These are phyloP conservation scores for Acacia crassicarpa DNA, from an alignment of 306 rosid genomes.

Conservation along the genomic window DNA sequence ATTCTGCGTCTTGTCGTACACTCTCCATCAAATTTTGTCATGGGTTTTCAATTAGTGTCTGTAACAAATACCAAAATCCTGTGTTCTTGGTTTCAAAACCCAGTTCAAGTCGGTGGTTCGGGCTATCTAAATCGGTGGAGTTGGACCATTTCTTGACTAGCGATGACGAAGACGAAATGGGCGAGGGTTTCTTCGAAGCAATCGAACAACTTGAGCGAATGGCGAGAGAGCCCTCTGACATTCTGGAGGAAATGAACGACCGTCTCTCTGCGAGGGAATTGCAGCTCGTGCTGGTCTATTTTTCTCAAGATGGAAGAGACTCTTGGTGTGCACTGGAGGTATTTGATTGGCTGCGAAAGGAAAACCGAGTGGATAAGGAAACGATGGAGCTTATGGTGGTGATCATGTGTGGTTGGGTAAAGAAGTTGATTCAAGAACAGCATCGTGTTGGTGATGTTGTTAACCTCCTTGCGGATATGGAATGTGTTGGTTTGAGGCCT, in stretches of 20 bases:
- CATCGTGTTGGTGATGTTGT: constrained; percentile 74
- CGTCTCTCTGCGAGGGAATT: constrained; percentile 83
- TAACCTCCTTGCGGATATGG: constrained; percentile 95
- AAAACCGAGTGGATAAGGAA: constrained; percentile 90
- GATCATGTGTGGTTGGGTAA: constrained; percentile 91
- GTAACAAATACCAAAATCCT: constrained; percentile 37
- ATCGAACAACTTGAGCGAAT: constrained; percentile 91
- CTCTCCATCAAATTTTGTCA: constrained; percentile 35
- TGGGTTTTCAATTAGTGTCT: constrained; percentile 37
- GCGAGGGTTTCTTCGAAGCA: constrained; percentile 91
- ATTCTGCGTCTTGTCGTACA: constrained; percentile 26
- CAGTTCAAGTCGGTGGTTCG: constrained; percentile 46
- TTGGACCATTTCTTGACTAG: constrained; percentile 85
- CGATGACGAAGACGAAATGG: constrained; percentile 82
- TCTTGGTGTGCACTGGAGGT: constrained; percentile 98
- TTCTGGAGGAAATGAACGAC: constrained; percentile 91
- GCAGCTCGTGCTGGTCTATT: constrained; percentile 89
- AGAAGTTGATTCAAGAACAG: constrained; percentile 71
- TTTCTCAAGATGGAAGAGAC: constrained; percentile 96
- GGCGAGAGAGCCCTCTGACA: constrained; percentile 96
- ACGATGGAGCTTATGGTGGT: constrained; percentile 98
- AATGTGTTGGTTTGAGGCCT: constrained; percentile 91
- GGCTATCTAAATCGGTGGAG: constrained; percentile 65
- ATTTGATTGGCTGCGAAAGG: constrained; percentile 95
- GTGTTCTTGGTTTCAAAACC: constrained; percentile 32